These are phyloP conservation scores for Plantago coronopus DNA, from an alignment of 305 asterid genomes.

Conservation along the genomic window DNA sequence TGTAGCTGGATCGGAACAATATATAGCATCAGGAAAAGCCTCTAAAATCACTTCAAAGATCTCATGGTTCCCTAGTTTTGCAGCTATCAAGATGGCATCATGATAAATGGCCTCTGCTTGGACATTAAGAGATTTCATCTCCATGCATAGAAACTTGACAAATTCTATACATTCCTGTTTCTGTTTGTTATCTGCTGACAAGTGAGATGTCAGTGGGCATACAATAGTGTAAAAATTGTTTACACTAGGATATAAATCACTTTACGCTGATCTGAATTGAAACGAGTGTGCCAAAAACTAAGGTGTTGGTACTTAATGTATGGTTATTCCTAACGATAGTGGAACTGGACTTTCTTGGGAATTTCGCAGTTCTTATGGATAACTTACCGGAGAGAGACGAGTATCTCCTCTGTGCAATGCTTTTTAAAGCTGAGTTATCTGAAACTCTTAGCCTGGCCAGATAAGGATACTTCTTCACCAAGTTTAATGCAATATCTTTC, in stretches of 20 bases:
- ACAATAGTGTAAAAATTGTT: no score
- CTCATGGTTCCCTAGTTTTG: constrained; percentile 4
- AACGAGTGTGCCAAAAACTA: no score
- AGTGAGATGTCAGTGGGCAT: no score
- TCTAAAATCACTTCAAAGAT: constrained; percentile 12
- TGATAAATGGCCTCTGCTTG: not conserved
- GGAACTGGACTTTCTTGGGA: no score
- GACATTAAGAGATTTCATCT: not conserved
- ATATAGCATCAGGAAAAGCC: constrained; percentile 5
- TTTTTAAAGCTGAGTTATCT: constrained; percentile 6
- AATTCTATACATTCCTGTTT: not conserved
- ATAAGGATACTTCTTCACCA: constrained; percentile 10
- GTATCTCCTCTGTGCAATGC: constrained; percentile 6
- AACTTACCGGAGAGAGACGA: not conserved
- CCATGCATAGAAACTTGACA: constrained; percentile 11
- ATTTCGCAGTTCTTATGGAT: no score
- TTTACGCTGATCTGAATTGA: no score
- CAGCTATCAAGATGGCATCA: constrained; percentile 4
- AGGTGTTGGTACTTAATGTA: no score
- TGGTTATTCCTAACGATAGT: no score
- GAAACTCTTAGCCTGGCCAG: not conserved
- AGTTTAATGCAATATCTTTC: constrained; percentile 17
- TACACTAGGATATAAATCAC: no score
- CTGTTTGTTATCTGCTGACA: no score
- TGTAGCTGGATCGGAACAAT: not conserved